phyloP scores from a whole-genome alignment of 306 rosid genomes.

The apple (Malus domestica) region DNA sequence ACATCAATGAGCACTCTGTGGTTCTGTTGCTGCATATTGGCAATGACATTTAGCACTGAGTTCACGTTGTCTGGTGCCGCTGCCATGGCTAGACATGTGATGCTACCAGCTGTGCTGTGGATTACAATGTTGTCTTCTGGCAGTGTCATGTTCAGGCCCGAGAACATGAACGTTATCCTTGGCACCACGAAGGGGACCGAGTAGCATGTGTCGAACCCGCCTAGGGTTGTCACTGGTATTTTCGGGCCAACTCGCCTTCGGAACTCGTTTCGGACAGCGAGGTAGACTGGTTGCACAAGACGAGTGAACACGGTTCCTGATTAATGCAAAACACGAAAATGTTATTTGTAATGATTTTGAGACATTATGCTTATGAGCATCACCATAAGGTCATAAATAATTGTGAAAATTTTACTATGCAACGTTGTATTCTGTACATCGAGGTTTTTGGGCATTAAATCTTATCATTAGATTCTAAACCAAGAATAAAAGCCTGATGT shows the following conservation, averaged over 20 bases:
- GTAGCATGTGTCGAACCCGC: conserved; percentile 97
- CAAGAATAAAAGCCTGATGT: too few relatives aligned
- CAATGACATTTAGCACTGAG: conserved; percentile 85
- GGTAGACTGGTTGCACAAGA: conserved; percentile 62
- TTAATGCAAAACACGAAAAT: neutral
- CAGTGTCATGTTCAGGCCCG: conserved; percentile 82
- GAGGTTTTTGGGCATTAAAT: too few relatives aligned
- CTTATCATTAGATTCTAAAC: neutral
- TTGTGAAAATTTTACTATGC: neutral
- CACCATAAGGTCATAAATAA: neutral
- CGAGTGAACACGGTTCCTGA: conserved; percentile 87
- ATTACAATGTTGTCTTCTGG: conserved; percentile 68
- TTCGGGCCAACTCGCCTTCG: conserved; percentile 40
- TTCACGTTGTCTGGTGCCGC: conserved; percentile 75
- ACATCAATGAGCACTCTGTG: conserved; percentile 73
- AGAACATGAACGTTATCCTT: conserved; percentile 65
- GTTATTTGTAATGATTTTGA: neutral
- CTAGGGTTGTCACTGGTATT: conserved; percentile 42
- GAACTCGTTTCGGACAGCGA: conserved; percentile 66
- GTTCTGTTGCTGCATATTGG: conserved; percentile 93
- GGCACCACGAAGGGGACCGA: conserved; percentile 55
- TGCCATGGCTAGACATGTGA: conserved; percentile 77
- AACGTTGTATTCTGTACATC: too few relatives aligned
- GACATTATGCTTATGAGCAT: neutral
- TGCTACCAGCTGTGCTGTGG: conserved; percentile 63